Percentiles rank a stretch among this genome's conserved stretches.
These are phyloP conservation scores for Talaromyces ruber DNA, from an alignment of 495 filamentous ascomycete species.

Conservation along the genomic window DNA sequence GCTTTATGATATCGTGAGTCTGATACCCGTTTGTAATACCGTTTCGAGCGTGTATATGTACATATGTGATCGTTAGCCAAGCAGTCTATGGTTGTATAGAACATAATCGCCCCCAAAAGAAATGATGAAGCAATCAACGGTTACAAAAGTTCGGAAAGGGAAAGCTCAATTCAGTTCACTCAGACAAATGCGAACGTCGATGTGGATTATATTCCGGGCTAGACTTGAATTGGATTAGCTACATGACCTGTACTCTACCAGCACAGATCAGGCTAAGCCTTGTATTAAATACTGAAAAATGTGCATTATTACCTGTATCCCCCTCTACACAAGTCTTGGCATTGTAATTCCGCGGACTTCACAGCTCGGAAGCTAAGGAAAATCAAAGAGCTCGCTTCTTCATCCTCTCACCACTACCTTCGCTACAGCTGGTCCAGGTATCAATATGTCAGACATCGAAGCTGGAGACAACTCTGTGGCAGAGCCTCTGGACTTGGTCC, in stretches of 20 bases:
- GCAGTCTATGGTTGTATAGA: too few species aligned
- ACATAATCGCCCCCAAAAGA: too few species aligned
- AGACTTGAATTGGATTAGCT: neutral
- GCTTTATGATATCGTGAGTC: neutral
- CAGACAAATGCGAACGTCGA: neutral
- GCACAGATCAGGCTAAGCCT: neutral
- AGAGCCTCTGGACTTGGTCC: conserved; percentile 91
- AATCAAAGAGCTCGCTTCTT: neutral
- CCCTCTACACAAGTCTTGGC: neutral
- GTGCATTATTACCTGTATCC: neutral
- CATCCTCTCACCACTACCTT: neutral
- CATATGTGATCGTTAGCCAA: neutral
- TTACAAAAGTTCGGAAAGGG: neutral
- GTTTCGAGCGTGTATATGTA: neutral
- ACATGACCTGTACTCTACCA: neutral
- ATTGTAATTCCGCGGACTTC: neutral
- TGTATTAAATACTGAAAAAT: neutral
- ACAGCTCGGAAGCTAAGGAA: neutral
- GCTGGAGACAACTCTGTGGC: conserved; percentile 59
- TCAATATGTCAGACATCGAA: conserved; percentile 62
- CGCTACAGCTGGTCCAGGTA: neutral
- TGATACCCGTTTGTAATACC: neutral
- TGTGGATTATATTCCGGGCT: neutral
- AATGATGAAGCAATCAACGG: neutral
- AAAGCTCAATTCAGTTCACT: neutral